phyloP scores from a whole-genome alignment of 768 basidiomycete genomes.

The Lactifluus volemus region DNA sequence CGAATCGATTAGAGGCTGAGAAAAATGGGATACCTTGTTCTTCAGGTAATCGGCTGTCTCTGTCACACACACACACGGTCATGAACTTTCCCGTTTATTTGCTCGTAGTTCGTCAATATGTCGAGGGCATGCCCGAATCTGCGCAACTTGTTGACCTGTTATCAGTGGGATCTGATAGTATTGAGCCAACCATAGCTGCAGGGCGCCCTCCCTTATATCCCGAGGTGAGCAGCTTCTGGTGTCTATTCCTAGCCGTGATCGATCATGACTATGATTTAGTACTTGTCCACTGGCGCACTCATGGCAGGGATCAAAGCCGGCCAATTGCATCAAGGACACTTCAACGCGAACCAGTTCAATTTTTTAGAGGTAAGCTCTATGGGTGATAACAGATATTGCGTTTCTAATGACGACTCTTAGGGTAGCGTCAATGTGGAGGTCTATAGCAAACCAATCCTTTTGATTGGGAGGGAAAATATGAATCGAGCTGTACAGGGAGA shows the following conservation, averaged over 20 bases:
- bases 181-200: slow-evolving; percentile 53
- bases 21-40: slow-evolving; percentile 48
- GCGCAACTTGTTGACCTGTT: slow-evolving; percentile 73
- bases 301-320: slow-evolving; percentile 81
- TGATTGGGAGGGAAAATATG: slow-evolving; percentile 88
- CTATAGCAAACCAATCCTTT: slow-evolving; percentile 68
- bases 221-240: slow-evolving; percentile 41
- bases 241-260: not conserved
- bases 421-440: slow-evolving; percentile 72
- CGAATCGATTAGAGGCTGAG: slow-evolving; percentile 70
- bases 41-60: slow-evolving; percentile 41
- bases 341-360: slow-evolving; percentile 92
- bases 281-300: slow-evolving; percentile 63
- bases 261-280: slow-evolving; percentile 37
- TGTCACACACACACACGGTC: not conserved
- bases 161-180: slow-evolving; percentile 55
- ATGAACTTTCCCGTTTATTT: not conserved
- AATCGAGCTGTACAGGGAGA: slow-evolving; percentile 94
- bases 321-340: slow-evolving; percentile 83
- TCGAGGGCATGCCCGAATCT: slow-evolving; percentile 61
- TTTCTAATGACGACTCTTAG: slow-evolving; percentile 28
- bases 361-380: slow-evolving; percentile 73
- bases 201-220: slow-evolving; percentile 54
- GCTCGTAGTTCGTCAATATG: slow-evolving; percentile 62
- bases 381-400: not conserved